Evolutionary conservation across 139 green algal genomes (phyloP), one percentile per base, ranked within the genome.

Genomic region (Choricystis sp.): DNA sequence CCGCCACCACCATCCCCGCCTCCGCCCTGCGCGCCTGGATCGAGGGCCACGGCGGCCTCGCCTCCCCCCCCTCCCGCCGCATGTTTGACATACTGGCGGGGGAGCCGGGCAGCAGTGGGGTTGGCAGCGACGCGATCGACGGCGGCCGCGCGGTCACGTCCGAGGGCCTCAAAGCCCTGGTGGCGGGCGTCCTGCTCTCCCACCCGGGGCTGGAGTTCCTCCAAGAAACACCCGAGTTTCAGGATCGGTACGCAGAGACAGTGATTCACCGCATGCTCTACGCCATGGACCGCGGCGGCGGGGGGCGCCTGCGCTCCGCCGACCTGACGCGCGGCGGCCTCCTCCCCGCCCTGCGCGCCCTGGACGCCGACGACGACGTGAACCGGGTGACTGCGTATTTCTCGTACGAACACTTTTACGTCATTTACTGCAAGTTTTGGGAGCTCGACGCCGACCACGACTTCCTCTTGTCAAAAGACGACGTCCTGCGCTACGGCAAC

Each of bases 351-450:
- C 77, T 99, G 71, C 69, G 78, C 26, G 66, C 84, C 57, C 76
- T 97, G 64, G 91, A 98, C 61, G 69, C 78, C 28, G 85, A 97
- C 68, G 85, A 92, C 67, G 93, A 99, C 79, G 94, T 99, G 77
- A 99, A 99, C 81, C 78, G 79, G 70, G 67, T 94, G 29, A 73
- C 92, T 25, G 82, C 81, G 63, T 96, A 94, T 75, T 97, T 97
- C 71, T 93, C 81, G 20, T 99, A 99, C 72, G 93, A 99, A 80
- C 93, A 99, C 77, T 99, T 99, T 68, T 99, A 99, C 71, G 93
- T 99, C 31, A 90, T 99, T 61, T 99, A 99, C 79, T 99, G 93
- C 91, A 98, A 98, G 81, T 99, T 98, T 67, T 99, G 93, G 93
- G 93, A 99, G 80, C 84, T 99, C 31, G 93, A 99, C 77, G 79